A percentile compares a stretch with the other conserved stretches of the same genome.
These are phyloP conservation scores for Neurospora tetrasperma DNA, from an alignment of 495 filamentous ascomycete genomes.

Conservation along the genomic window DNA sequence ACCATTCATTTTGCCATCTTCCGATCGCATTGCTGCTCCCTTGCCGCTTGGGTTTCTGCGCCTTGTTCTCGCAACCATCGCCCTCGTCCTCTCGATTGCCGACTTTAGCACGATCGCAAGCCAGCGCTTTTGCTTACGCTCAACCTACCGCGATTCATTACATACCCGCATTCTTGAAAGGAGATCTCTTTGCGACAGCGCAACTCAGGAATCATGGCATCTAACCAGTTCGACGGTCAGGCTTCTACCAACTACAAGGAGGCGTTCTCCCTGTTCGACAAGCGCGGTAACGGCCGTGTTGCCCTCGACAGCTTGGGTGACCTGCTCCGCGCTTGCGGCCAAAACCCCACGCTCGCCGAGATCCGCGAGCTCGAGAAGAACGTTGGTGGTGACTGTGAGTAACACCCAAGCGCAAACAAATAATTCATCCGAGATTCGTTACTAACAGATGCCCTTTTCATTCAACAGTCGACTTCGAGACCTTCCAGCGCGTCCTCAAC, in stretches of 20 bases:
- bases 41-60: neutral
- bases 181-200: neutral
- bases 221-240: constrained; percentile 48
- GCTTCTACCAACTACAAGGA: constrained; percentile 99
- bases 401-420: neutral
- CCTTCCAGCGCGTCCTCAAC: constrained; percentile 91
- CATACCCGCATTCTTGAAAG: neutral
- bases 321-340: constrained; percentile 88
- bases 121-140: neutral
- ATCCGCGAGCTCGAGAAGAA: constrained; percentile 81
- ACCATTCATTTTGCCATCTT: neutral
- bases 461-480: constrained; percentile 83
- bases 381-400: constrained; percentile 82
- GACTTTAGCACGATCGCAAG: neutral
- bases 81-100: neutral
- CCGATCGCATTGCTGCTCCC: neutral
- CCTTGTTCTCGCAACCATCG: neutral
- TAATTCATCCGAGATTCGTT: neutral
- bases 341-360: constrained; percentile 92
- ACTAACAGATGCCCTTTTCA: neutral
- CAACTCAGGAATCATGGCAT: constrained; percentile 28
- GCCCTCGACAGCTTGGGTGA: constrained; percentile 79
- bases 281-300: constrained; percentile 89
- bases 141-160: neutral
- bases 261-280: constrained; percentile 98